Base-by-base conservation (phyloP, 768 basidiomycete genomes). In the Xerocomus spinulosus region DNA sequence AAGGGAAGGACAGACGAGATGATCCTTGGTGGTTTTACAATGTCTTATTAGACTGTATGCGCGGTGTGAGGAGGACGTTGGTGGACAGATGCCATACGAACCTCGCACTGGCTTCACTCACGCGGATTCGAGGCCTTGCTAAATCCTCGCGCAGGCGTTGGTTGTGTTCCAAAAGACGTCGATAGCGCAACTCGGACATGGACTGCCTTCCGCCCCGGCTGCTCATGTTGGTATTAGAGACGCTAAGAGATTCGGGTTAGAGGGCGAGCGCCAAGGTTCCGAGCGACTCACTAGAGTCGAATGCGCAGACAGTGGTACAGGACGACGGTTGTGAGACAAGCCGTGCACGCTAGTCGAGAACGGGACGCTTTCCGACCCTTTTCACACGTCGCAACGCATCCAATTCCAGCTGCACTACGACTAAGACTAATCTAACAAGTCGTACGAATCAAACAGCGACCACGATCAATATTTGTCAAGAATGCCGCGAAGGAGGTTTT, bases 151-250 rank as follows among this genome's bases (percentile, higher is more conserved):
- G 70, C 44, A 89, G 67, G 20, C 87, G 71, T 54, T 79, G 75
- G 60, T 88, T 89, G 63, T 89, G 87, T 64, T 89, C 87, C 28
- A 79, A 72, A 46, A 89, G 70, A 48, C 87, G 74, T n/a, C 87
- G 76, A 48, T 87, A 80, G 73, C 86, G 87, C 67, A 89, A 75
- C 71, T 89, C 87, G 40, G 83, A 82, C 83, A 86, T 85, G 57
- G 83, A 82, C 61, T 83, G 82, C 39, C 81, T 73, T 43, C 79
- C 78, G 62, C 83, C 75, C 56, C 83, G 76, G 61, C 74, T 72
- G 56, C 78, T 82, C 82, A 84, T 84, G 59, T 25, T 65, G 54
- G 32, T 41, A 50, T 6, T 29, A 46, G 33, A 29, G 35, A 4
- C 32, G 23, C 46, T 44, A 20, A 24, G 46, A 20, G 21, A 42